phyloP scores from a whole-genome alignment of 495 filamentous ascomycete species.

The Talaromyces wortmannii region DNA sequence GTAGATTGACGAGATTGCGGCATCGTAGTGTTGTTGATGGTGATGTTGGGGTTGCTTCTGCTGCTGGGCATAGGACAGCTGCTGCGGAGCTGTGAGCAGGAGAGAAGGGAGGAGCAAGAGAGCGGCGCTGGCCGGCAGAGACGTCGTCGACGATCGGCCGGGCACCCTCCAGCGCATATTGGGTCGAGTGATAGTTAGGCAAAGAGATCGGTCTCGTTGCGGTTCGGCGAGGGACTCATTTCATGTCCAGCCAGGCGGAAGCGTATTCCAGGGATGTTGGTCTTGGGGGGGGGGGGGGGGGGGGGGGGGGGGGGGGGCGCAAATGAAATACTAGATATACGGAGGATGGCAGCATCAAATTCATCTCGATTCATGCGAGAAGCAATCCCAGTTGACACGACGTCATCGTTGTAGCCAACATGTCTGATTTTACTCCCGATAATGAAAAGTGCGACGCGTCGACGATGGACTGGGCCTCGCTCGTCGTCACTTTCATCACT shows the following conservation, averaged over 20 bases:
- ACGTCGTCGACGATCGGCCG: conserved; percentile 38
- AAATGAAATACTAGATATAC: too few species aligned
- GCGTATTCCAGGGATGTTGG: not conserved
- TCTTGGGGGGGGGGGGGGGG: too few species aligned
- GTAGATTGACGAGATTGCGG: conserved; percentile 2
- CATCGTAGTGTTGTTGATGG: conserved; percentile 7
- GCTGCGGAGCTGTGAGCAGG: conserved; percentile 41
- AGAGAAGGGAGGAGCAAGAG: conserved; percentile 22
- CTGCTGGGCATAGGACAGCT: conserved; percentile 28
- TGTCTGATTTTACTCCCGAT: not conserved
- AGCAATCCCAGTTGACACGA: too few species aligned
- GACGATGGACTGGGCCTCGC: not conserved
- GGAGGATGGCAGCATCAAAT: too few species aligned
- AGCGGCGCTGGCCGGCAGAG: conserved; percentile 42
- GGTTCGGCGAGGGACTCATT: conserved; percentile 4
- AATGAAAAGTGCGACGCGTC: not conserved
- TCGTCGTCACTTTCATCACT: not conserved
- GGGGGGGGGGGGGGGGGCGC: too few species aligned
- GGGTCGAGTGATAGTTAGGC: conserved; percentile 1
- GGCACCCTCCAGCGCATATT: conserved; percentile 45
- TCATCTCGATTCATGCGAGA: too few species aligned
- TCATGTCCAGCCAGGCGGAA: not conserved
- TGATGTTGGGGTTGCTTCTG: too few species aligned
- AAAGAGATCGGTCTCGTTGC: conserved; percentile 5
- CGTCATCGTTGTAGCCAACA: not conserved